Percentiles rank a stretch among this genome's conserved stretches.
Conservation (phyloP, 495 filamentous ascomycete species). For the Penicillium ucsense region DNA sequence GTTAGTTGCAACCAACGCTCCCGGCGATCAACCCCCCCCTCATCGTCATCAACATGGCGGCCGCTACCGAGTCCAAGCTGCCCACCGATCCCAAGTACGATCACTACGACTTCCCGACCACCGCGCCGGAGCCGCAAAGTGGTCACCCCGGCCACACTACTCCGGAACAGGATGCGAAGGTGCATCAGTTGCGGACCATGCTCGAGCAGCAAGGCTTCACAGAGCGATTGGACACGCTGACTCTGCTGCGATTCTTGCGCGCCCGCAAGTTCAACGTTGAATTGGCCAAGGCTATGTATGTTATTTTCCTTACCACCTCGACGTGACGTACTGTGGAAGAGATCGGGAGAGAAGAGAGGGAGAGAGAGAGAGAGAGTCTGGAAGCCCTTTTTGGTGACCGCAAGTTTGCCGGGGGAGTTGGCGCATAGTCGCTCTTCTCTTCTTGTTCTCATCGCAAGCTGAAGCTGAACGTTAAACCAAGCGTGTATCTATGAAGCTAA, state of each 20-base stretch:
- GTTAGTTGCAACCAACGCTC: slow-evolving; percentile 7
- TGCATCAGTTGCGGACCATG: slow-evolving; percentile 71
- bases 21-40: slow-evolving; percentile 4
- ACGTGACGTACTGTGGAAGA: neutral
- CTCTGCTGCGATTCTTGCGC: slow-evolving; percentile 81
- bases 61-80: slow-evolving; percentile 29
- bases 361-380: too few species aligned
- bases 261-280: slow-evolving; percentile 91
- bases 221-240: slow-evolving; percentile 82
- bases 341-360: too few species aligned
- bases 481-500: too few species aligned
- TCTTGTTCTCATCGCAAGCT: neutral
- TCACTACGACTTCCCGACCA: slow-evolving; percentile 87
- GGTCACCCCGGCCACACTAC: slow-evolving; percentile 90
- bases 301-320: neutral
- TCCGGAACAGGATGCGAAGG: slow-evolving; percentile 78
- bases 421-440: neutral
- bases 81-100: slow-evolving; percentile 85
- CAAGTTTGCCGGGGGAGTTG: too few species aligned
- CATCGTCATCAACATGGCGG: slow-evolving; percentile 27
- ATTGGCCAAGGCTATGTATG: slow-evolving; percentile 73
- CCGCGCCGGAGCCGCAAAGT: slow-evolving; percentile 50
- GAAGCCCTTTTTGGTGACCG: too few species aligned
- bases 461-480: too few species aligned
- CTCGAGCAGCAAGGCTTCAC: slow-evolving; percentile 79